These are phyloP conservation scores for Hyaloscypha hepaticicola DNA, from an alignment of 495 filamentous ascomycete genomes.

Conservation along the genomic window DNA sequence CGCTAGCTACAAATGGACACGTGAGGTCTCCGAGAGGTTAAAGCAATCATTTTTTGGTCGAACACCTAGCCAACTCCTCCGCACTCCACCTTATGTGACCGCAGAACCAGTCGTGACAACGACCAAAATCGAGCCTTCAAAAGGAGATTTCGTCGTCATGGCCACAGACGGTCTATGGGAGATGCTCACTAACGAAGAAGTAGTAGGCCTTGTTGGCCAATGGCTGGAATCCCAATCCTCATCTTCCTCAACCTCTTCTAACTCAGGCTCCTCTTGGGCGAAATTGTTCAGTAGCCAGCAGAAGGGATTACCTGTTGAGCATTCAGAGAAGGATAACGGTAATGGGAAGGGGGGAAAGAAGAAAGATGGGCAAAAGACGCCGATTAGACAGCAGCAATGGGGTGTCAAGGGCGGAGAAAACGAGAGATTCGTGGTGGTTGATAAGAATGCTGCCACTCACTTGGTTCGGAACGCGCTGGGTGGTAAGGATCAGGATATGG, in stretches of 20 bases:
- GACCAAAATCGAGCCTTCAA: conserved; percentile 86
- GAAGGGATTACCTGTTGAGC: conserved; percentile 58
- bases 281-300: conserved; percentile 52
- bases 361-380: conserved; percentile 59
- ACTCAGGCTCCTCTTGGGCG: conserved; percentile 52
- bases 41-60: conserved; percentile 83
- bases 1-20: conserved; percentile 93
- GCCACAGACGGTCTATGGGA: conserved; percentile 98
- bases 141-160: conserved; percentile 94
- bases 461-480: conserved; percentile 94
- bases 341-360: conserved; percentile 20
- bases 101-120: conserved; percentile 94
- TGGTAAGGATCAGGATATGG: conserved; percentile 89
- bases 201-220: conserved; percentile 91
- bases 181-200: conserved; percentile 98
- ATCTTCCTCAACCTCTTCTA: no score
- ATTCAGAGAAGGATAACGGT: conserved; percentile 29
- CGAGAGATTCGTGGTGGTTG: conserved; percentile 86
- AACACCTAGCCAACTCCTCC: conserved; percentile 65
- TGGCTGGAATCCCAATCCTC: conserved; percentile 82
- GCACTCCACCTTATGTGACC: conserved; percentile 96
- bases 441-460: conserved; percentile 96
- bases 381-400: conserved; percentile 84
- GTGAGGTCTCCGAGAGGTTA: conserved; percentile 76
- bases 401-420: conserved; percentile 65